Percentiles rank a stretch among this genome's conserved stretches.
Evolutionary conservation across 768 basidiomycete species (phyloP).

Genomic region (Leucosporidium yakuticum): DNA sequence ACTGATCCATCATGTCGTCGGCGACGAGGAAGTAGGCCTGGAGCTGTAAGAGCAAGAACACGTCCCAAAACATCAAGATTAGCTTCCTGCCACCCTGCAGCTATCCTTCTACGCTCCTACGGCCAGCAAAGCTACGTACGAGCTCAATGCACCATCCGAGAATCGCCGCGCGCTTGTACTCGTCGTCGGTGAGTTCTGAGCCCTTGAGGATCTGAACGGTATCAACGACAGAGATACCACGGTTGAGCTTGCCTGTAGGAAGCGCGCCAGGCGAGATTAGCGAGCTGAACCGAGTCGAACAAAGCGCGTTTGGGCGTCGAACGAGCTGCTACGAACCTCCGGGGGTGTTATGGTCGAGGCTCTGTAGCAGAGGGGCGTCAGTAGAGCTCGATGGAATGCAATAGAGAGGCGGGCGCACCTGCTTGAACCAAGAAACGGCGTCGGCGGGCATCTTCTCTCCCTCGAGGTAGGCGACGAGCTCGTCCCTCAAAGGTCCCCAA

Average conservation of each 20-base stretch:
- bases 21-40: slow-evolving; percentile 97
- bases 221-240: slow-evolving; percentile 93
- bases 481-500: slow-evolving; percentile 65
- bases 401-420: slow-evolving; percentile 48
- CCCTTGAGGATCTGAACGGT: slow-evolving; percentile 82
- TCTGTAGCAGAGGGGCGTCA: slow-evolving; percentile 49
- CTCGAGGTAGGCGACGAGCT: slow-evolving; percentile 64
- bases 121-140: slow-evolving; percentile 51
- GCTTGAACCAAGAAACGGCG: slow-evolving; percentile 74
- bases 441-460: slow-evolving; percentile 73
- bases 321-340: slow-evolving; percentile 48
- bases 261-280: not conserved
- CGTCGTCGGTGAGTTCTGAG: slow-evolving; percentile 62
- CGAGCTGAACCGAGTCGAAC: slow-evolving; percentile 69
- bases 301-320: not conserved
- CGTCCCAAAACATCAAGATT: no score
- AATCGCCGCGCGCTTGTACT: slow-evolving; percentile 80
- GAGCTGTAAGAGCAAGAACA: slow-evolving; percentile 52
- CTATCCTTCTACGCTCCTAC: not conserved
- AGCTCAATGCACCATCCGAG: slow-evolving; percentile 95
- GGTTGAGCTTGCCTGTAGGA: slow-evolving; percentile 73
- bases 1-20: slow-evolving; percentile 96
- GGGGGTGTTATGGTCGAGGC: slow-evolving; percentile 86
- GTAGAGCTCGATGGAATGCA: slow-evolving; percentile 16
- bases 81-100: not conserved